Evolutionary conservation across 1,139 yeast genomes (phyloP).

Genomic region (Hyphopichia burtonii): DNA sequence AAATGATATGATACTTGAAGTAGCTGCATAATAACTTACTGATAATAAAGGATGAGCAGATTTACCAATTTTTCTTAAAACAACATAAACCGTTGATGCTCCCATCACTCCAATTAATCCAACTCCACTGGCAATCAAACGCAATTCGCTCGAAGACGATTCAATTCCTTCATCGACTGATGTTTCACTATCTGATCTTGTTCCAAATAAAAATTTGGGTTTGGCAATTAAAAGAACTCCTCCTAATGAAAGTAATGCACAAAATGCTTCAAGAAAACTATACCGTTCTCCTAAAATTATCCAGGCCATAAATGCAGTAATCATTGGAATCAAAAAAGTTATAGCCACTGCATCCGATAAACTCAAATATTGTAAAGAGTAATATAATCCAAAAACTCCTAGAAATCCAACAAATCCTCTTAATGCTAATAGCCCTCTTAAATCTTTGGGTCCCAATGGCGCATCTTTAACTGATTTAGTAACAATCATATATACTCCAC

Average conservation of each 20-base stretch:
- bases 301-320: constrained; percentile 77
- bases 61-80: constrained; percentile 72
- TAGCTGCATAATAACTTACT: constrained; percentile 72
- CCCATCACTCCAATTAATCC: constrained; percentile 73
- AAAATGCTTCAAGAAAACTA: constrained; percentile 62
- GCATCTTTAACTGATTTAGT: constrained; percentile 55
- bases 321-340: constrained; percentile 74
- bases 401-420: constrained; percentile 76
- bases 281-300: constrained; percentile 65
- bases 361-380: constrained; percentile 68
- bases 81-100: constrained; percentile 68
- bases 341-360: constrained; percentile 77
- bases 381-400: constrained; percentile 77
- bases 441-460: constrained; percentile 67
- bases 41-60: constrained; percentile 77
- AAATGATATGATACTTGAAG: constrained; percentile 57
- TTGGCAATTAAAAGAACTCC: constrained; percentile 84
- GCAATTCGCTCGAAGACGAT: constrained; percentile 37
- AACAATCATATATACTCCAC: constrained; percentile 52
- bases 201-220: constrained; percentile 71
- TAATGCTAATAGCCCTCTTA: constrained; percentile 53
- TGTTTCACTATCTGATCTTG: constrained; percentile 28
- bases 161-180: constrained; percentile 33
- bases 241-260: constrained; percentile 64
- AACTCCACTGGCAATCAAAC: constrained; percentile 58